These are phyloP conservation scores for Carex cristatella DNA, from an alignment of 176 grass and related monocot genomes.

Conservation along the genomic window DNA sequence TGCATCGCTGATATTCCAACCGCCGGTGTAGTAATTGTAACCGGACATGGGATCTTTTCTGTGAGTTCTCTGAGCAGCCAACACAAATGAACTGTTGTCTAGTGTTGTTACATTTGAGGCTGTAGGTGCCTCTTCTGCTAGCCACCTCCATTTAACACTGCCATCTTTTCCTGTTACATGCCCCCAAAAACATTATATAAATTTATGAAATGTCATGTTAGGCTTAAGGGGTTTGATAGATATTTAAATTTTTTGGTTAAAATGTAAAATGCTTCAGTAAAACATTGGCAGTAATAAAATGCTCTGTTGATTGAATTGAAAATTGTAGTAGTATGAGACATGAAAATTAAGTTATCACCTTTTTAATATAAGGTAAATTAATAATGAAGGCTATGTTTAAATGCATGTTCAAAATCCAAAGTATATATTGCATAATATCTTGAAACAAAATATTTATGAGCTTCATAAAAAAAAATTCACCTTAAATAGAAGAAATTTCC, in stretches of 20 bases:
- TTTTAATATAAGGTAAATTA: not conserved
- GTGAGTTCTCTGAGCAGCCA: conserved; percentile 57
- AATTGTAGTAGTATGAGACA: not conserved
- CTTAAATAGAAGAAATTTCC: not conserved
- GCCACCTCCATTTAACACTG: conserved; percentile 39
- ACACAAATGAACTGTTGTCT: conserved; percentile 37
- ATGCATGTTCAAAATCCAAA: not conserved
- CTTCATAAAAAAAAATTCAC: not conserved
- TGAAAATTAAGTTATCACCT: not conserved
- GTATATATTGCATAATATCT: not conserved
- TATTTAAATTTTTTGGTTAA: no score
- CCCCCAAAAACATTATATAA: not conserved
- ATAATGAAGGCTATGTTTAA: not conserved
- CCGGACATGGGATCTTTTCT: conserved; percentile 60
- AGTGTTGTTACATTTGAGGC: conserved; percentile 7
- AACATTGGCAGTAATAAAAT: not conserved
- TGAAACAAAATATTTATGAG: not conserved
- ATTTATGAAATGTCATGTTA: not conserved
- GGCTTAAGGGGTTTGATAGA: no score
- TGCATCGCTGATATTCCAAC: conserved; percentile 78
- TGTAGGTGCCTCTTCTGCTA: conserved; percentile 22
- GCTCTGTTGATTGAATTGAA: not conserved
- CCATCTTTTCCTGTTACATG: conserved; percentile 11
- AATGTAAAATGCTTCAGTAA: not conserved
- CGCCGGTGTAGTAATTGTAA: conserved; percentile 53